Base-by-base conservation (phyloP, 106 monocot genomes). In the Dioscorea dumetorum region DNA sequence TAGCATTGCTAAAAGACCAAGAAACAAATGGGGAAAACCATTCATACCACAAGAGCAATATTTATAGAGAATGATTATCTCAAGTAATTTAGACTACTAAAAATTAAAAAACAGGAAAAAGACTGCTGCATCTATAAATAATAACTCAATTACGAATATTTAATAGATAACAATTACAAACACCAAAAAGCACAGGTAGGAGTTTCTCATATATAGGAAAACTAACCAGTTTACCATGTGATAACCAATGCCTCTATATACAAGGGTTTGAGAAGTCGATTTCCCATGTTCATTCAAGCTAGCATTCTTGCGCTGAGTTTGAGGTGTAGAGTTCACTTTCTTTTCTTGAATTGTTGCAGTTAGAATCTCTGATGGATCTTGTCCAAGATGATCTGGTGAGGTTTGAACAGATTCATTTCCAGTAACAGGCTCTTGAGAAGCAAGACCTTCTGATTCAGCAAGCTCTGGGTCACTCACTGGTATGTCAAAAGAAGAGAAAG, bases 171-270 rank as follows among this genome's bases (percentile, higher is more conserved):
- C 6, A 41, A 6, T 41, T 41, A 41, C 10, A 41, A 41, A 41
- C 2, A 1, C 28, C 41, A 6, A 41, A 41, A 10, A 41, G 6
- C 10, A 8, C 6, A 41, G 6, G 28, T 28, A 28, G 41, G 9
- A 41, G 61, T 24, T 61, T 63, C 18, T 41, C 2, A 49, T n/a
- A 52, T 32, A 65, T 53, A 83, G 71, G 41, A 79, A 67, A 68
- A 84, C 97, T 97, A 63, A 97, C 97, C 97, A 84, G 84, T 97
- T 97, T 84, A 92, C 92, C 97, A 97, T 97, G 78, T 97, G 92
- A 80, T 97, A 97, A 62, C 92, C 89, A 80, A 91, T 82, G 68
- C 92, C 92, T 57, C 78, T 76, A 73, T 84, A 84, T 33, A 83
- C 51, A 72, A 97, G 74, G 24, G 76, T 92, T 75, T 87, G 86